Conservation (phyloP, 257 asterid species). For the Solanum chmielewskii region DNA sequence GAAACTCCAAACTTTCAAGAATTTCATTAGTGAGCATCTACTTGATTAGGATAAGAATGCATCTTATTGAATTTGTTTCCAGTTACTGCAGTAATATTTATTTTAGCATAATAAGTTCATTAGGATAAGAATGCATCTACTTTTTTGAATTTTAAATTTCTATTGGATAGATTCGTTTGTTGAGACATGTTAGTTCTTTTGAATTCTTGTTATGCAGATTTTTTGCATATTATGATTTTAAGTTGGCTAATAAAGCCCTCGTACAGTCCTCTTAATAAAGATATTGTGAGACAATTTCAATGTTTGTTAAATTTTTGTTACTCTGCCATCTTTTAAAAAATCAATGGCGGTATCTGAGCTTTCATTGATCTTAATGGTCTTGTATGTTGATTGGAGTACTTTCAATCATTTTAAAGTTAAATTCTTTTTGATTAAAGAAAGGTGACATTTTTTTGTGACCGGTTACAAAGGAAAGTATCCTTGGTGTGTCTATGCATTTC, state of each 20-base stretch:
- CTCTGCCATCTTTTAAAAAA: background rate
- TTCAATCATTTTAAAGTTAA: background rate
- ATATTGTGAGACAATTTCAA: background rate
- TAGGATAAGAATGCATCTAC: background rate
- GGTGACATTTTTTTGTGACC: background rate
- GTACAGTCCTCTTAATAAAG: background rate
- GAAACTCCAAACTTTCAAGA: background rate
- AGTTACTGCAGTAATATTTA: background rate
- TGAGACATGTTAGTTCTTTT: background rate
- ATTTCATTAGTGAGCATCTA: background rate
- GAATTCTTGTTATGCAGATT: background rate
- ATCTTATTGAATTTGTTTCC: background rate
- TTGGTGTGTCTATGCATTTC: background rate
- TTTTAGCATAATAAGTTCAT: background rate
- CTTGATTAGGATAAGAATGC: background rate
- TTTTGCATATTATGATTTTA: background rate
- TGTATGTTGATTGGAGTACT: background rate
- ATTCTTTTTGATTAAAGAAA: background rate
- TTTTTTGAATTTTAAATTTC: background rate
- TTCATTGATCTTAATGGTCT: background rate
- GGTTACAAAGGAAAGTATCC: background rate
- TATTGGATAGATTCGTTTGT: background rate
- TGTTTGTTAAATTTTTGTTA: background rate
- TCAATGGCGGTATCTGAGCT: background rate
- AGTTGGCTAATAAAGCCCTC: background rate